A percentile compares a stretch with the other conserved stretches of the same genome.
Evolutionary conservation across 169 alveolate species (phyloP).

Genomic region (Neospora caninum): DNA sequence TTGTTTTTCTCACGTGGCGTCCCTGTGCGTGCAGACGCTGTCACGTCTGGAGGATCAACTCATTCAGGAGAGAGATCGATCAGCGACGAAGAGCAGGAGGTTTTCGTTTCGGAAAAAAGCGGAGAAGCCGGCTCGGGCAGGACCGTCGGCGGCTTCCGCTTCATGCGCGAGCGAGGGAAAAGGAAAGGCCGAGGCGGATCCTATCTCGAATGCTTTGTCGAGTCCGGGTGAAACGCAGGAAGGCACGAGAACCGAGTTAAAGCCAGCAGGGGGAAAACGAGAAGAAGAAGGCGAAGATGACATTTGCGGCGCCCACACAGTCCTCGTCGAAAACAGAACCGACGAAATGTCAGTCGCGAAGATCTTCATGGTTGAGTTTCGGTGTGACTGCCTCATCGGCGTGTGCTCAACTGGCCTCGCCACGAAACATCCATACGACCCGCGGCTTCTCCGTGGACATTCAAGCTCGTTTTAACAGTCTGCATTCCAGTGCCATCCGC

Average conservation of each 20-base stretch:
- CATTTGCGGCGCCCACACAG: not conserved
- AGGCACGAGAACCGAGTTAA: too few species aligned
- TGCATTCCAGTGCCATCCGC: too few species aligned
- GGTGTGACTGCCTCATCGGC: too few species aligned
- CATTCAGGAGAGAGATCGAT: not conserved
- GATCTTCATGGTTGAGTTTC: too few species aligned
- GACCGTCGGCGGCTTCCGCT: not conserved
- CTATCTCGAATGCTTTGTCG: not conserved
- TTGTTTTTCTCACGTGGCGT: too few species aligned
- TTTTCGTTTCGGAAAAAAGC: not conserved
- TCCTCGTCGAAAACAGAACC: not conserved
- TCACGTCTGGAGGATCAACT: not conserved
- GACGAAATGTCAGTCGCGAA: not conserved
- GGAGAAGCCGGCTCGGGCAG: not conserved
- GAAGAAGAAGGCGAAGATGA: not conserved
- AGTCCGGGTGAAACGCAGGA: not conserved
- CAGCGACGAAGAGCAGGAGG: not conserved
- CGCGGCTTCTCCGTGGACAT: too few species aligned
- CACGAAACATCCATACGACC: too few species aligned
- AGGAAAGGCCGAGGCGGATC: not conserved
- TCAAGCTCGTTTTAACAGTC: too few species aligned
- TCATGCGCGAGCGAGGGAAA: not conserved
- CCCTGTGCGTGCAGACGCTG: not conserved
- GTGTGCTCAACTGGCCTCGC: too few species aligned
- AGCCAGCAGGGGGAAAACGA: not conserved